Evolutionary conservation across 176 grass and related monocot species (phyloP).

Genomic region (Zoysia pacifica): DNA sequence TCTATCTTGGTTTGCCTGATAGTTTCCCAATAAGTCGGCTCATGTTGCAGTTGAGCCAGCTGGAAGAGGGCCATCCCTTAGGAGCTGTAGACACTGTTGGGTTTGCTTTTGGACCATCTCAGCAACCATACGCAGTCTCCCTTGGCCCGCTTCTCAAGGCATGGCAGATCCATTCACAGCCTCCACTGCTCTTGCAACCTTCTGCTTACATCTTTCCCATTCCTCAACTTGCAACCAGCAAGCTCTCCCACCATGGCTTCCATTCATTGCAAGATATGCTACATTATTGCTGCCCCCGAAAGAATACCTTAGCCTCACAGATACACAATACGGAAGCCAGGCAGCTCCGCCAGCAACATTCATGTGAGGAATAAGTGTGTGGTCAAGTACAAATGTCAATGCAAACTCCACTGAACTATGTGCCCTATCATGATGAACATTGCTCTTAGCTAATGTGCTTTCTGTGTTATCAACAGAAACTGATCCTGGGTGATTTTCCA

Average conservation of each 20-base stretch:
- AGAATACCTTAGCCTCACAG: slow-evolving; percentile 79
- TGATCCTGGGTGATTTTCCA: slow-evolving; percentile 90
- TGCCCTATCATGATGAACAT: slow-evolving; percentile 84
- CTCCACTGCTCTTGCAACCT: slow-evolving; percentile 80
- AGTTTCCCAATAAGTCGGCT: slow-evolving; percentile 8
- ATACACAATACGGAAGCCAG: slow-evolving; percentile 96
- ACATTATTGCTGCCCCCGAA: slow-evolving; percentile 80
- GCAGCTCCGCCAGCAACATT: slow-evolving; percentile 94
- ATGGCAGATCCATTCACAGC: slow-evolving; percentile 62
- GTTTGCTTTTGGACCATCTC: slow-evolving; percentile 85
- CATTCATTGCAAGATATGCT: slow-evolving; percentile 78
- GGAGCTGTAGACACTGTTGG: slow-evolving; percentile 71
- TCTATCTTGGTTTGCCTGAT: slow-evolving; percentile 2
- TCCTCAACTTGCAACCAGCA: slow-evolving; percentile 89
- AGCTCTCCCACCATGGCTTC: slow-evolving; percentile 92
- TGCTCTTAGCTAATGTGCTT: slow-evolving; percentile 71
- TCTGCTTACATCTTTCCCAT: slow-evolving; percentile 94
- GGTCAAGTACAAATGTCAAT: slow-evolving; percentile 93
- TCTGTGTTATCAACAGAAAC: slow-evolving; percentile 55
- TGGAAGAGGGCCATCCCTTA: slow-evolving; percentile 77
- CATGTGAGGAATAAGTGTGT: slow-evolving; percentile 84
- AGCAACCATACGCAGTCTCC: slow-evolving; percentile 82
- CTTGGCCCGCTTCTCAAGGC: slow-evolving; percentile 72
- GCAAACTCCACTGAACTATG: slow-evolving; percentile 84
- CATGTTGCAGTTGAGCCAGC: slow-evolving; percentile 75